Conservation (phyloP, 805 yeast genomes). For the Wickerhamiella qilinensis region DNA sequence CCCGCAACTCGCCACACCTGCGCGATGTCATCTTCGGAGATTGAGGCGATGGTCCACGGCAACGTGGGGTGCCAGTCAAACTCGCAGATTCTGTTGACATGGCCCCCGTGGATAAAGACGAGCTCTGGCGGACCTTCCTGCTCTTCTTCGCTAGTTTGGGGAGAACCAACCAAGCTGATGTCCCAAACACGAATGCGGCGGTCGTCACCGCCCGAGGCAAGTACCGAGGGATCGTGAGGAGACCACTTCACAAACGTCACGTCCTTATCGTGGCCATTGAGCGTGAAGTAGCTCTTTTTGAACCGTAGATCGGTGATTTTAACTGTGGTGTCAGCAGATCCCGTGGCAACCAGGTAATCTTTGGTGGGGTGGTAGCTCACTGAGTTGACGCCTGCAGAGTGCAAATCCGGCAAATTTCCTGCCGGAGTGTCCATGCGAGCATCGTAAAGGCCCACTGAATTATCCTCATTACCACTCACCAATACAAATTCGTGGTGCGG, state of each 20-base stretch:
- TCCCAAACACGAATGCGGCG: constrained; percentile 67
- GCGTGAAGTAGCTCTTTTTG: constrained; percentile 39
- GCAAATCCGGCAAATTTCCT: constrained; percentile 21
- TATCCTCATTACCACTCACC: constrained; percentile 59
- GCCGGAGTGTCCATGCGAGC: constrained; percentile 30
- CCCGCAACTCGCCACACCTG: constrained; percentile 63
- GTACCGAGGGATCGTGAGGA: constrained; percentile 31
- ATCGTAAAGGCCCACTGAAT: constrained; percentile 46
- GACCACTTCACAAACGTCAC: constrained; percentile 42
- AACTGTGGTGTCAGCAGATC: constrained; percentile 60
- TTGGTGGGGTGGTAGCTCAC: constrained; percentile 48
- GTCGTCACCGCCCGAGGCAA: constrained; percentile 50
- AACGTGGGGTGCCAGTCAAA: constrained; percentile 50
- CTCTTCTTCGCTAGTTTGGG: constrained; percentile 37
- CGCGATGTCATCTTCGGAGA: constrained; percentile 59
- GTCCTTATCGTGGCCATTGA: constrained; percentile 49
- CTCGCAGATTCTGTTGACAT: constrained; percentile 52
- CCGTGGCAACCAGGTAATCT: constrained; percentile 47
- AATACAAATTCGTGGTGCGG: constrained; percentile 25
- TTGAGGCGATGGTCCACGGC: constrained; percentile 43
- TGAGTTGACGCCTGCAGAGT: constrained; percentile 49
- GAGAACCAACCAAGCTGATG: constrained; percentile 36
- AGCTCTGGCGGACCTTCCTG: constrained; percentile 62
- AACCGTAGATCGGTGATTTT: constrained; percentile 63
- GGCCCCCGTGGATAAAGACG: constrained; percentile 74